Conservation (phyloP, 75 land plant species). For the Pseudotsuga menziesii region DNA sequence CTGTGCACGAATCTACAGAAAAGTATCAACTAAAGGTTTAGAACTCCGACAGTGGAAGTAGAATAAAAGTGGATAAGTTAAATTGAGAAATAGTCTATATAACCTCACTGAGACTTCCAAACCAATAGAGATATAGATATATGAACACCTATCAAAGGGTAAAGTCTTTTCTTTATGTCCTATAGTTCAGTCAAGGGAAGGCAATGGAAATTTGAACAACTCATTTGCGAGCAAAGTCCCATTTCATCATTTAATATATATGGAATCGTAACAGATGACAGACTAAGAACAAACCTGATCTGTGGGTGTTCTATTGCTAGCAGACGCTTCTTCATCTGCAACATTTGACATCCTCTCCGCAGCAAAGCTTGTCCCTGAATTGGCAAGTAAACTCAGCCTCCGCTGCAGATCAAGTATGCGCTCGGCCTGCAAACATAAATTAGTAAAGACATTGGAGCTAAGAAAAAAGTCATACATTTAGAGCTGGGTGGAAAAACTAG, state of each 20-base stretch:
- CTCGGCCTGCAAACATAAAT: conserved; percentile 53
- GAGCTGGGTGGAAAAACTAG: background rate
- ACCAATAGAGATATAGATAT: background rate
- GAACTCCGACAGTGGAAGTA: background rate
- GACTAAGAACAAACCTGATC: conserved; percentile 63
- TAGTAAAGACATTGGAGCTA: background rate
- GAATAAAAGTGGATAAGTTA: background rate
- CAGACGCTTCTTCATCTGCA: conserved; percentile 38
- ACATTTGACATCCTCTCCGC: conserved; percentile 21
- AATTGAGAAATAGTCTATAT: background rate
- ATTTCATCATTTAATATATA: background rate
- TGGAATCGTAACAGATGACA: background rate
- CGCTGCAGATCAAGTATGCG: conserved; percentile 75
- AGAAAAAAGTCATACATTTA: background rate
- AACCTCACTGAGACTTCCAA: background rate
- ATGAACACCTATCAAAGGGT: background rate
- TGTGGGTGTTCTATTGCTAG: conserved; percentile 33
- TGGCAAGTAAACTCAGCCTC: conserved; percentile 50
- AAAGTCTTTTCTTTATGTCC: background rate
- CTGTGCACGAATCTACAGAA: conserved; percentile 67
- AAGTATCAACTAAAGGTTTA: background rate
- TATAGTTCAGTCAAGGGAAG: background rate
- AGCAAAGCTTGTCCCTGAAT: conserved; percentile 17
- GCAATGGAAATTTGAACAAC: background rate
- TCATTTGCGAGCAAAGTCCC: background rate